Evolutionary conservation across 306 rosid species (phyloP).

Genomic region (Coriaria nepalensis): DNA sequence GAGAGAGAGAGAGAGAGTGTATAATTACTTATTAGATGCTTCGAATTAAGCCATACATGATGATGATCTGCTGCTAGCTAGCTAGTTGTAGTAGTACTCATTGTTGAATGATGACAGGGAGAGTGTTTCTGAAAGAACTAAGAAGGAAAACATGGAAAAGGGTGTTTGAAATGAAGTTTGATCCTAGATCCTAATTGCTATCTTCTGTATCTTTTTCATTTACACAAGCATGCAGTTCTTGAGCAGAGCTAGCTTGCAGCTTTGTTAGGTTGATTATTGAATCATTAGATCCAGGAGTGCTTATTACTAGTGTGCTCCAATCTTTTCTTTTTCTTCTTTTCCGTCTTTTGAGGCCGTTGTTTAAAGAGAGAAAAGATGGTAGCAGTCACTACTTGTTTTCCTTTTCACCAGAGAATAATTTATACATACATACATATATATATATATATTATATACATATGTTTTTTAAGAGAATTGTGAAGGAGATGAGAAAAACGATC

Average conservation of each 20-base stretch:
- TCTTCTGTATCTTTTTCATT: background rate
- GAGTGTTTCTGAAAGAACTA: slow-evolving; percentile 13
- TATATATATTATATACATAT: background rate
- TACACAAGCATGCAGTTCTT: background rate
- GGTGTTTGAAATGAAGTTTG: slow-evolving; percentile 52
- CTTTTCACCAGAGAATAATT: too few species aligned
- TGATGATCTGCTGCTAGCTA: too few species aligned
- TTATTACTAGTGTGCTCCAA: too few species aligned
- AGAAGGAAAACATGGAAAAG: slow-evolving; percentile 21
- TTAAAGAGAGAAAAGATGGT: too few species aligned
- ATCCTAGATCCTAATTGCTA: slow-evolving; percentile 33
- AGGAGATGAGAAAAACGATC: slow-evolving; percentile 21
- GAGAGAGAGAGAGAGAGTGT: too few species aligned
- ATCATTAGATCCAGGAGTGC: too few species aligned
- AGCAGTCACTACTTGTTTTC: too few species aligned
- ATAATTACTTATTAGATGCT: too few species aligned
- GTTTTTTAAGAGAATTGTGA: background rate
- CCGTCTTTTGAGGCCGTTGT: too few species aligned
- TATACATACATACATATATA: too few species aligned
- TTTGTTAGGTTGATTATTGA: background rate
- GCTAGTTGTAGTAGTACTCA: background rate
- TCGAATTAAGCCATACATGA: too few species aligned
- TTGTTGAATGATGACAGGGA: slow-evolving; percentile 8
- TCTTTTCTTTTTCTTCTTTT: too few species aligned
- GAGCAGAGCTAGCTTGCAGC: background rate